Conservation (phyloP, 2,329 filamentous ascomycete genomes). For the Rutstroemia sp. region DNA sequence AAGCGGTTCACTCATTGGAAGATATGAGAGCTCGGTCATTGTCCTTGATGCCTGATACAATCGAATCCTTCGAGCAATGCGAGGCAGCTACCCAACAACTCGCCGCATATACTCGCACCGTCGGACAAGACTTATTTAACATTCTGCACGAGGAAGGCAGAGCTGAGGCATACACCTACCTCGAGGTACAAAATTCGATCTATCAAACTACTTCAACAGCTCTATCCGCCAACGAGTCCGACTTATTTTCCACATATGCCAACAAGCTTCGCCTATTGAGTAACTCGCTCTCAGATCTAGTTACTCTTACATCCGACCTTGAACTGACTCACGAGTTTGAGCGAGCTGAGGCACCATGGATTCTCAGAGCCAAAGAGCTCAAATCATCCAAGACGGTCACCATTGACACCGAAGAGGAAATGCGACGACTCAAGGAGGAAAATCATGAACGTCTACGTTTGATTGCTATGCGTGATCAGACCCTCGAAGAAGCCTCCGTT, state of each 20-base stretch:
- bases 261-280: conserved; percentile 59
- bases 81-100: conserved; percentile 59
- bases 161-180: conserved; percentile 56
- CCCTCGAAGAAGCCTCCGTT: conserved; percentile 78
- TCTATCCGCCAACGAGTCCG: conserved; percentile 53
- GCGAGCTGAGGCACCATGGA: conserved; percentile 69
- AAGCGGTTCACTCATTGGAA: conserved; percentile 67
- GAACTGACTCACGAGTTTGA: conserved; percentile 75
- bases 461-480: conserved; percentile 68
- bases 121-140: conserved; percentile 56
- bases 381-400: conserved; percentile 75
- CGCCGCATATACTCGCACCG: conserved; percentile 55
- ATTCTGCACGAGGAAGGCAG: conserved; percentile 67
- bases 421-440: conserved; percentile 72
- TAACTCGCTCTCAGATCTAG: conserved; percentile 60
- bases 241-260: conserved; percentile 62
- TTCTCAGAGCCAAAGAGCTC: conserved; percentile 71
- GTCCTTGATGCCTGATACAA: conserved; percentile 60
- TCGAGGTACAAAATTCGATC: conserved; percentile 59
- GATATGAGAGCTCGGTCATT: conserved; percentile 72
- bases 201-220: conserved; percentile 44
- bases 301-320: conserved; percentile 61
- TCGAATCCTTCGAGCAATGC: conserved; percentile 61
- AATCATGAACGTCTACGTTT: conserved; percentile 68
- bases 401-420: conserved; percentile 77